Evolutionary conservation across 768 basidiomycete genomes (phyloP), one percentile per base, ranked within the genome.

Genomic region (Mycena vulgaris): DNA sequence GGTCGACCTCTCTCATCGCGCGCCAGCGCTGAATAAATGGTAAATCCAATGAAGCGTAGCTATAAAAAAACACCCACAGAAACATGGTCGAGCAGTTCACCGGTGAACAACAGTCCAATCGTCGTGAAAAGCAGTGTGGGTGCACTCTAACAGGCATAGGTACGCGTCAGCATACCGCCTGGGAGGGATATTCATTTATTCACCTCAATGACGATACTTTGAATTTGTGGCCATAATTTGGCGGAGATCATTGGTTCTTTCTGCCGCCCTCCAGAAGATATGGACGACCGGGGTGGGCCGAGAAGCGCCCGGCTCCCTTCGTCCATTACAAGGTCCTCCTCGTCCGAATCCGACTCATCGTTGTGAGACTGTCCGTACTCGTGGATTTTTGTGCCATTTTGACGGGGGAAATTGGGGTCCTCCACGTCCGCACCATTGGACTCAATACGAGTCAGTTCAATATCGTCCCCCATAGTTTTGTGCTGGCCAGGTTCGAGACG

Each of bases 1-100:
- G 96, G 84, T 98, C 93, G 55, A 98, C 90, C 47, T 93, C 88
- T 55, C 86, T 86, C 89, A 99, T 96, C 35, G 97, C 96, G 70
- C 84, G 86, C 96, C 96, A 99, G 63, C 85, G 90, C 95, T 97
- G 67, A 6, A 19, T 25, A n/a, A 31, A 28, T 35, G 16, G 23
- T 40, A 37, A 58, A 52, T 30, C 17, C 23, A 53, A 62, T 31
- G 10, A 30, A 17, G 42, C 25, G 27, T 39, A 6, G 23, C 25
- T 48, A 48, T 16, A 45, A 0, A 57, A 23, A 9, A 5, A 14
- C n/a, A 83, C 88, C 70, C 70, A 96, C 95, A 63, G 96, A 93
- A 61, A 99, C 90, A 71, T 90, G 90, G 80, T 95, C 93, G 33
- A 99, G 82, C 1, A 98, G 87, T 78, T 96, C 92, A 19, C 98